A percentile compares a stretch with the other conserved stretches of the same genome.
Conservation (phyloP, 1,139 yeast genomes). For the Candida neerlandica region DNA sequence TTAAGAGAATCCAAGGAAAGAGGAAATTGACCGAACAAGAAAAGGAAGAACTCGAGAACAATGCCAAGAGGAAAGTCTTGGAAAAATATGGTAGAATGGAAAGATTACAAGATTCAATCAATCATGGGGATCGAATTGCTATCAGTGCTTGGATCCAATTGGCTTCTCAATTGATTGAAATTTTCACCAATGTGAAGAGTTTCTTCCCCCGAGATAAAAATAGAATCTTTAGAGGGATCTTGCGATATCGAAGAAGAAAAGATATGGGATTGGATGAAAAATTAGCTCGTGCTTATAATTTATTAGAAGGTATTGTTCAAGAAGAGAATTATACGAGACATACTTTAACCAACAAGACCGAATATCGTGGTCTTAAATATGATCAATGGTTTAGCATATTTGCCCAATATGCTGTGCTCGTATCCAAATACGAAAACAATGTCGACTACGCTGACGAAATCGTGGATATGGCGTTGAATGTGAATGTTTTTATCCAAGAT, state of each 20-base stretch:
- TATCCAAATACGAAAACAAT: conserved; percentile 63
- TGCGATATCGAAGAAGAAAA: conserved; percentile 60
- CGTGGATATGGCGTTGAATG: conserved; percentile 71
- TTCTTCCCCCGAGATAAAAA: conserved; percentile 80
- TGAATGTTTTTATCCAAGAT: conserved; percentile 74
- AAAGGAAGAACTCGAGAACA: conserved; percentile 56
- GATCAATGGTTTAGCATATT: conserved; percentile 85
- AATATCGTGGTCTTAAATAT: conserved; percentile 74
- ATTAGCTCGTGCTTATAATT: conserved; percentile 64
- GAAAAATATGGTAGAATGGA: conserved; percentile 67
- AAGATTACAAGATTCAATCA: conserved; percentile 57
- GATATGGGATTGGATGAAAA: conserved; percentile 71
- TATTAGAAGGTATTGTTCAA: conserved; percentile 63
- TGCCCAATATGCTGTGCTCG: conserved; percentile 71
- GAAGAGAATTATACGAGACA: conserved; percentile 37
- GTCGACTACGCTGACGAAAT: conserved; percentile 68
- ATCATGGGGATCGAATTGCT: conserved; percentile 60
- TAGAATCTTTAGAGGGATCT: conserved; percentile 67
- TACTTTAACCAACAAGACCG: conserved; percentile 48
- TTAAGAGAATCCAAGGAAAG: conserved; percentile 20
- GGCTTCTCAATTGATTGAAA: conserved; percentile 80
- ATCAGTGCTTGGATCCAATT: conserved; percentile 80
- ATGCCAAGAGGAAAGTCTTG: conserved; percentile 60
- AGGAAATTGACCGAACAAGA: conserved; percentile 56
- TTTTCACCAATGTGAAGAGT: conserved; percentile 73